Conservation (phyloP, 345 rosid genomes). For the Arabis hirsuta region DNA sequence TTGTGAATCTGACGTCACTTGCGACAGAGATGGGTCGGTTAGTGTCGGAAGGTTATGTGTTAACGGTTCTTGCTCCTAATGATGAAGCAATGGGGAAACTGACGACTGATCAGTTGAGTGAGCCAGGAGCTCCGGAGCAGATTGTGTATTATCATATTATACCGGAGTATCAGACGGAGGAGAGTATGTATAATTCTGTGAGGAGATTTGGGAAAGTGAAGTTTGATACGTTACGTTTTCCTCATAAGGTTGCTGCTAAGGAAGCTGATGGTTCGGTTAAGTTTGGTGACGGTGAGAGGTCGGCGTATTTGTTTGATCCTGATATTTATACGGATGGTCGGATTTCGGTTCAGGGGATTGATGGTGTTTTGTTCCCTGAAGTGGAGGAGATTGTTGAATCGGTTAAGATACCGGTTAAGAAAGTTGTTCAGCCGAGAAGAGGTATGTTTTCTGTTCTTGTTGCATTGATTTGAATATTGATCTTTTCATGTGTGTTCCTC, state of each 20-base stretch:
- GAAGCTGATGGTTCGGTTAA: conserved; percentile 98
- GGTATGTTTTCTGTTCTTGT: conserved; percentile 50
- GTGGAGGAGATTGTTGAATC: conserved; percentile 46
- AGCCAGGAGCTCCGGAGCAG: conserved; percentile 85
- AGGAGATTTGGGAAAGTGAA: conserved; percentile 68
- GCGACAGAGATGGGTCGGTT: conserved; percentile 79
- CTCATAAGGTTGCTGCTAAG: conserved; percentile 72
- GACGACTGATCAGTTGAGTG: conserved; percentile 74
- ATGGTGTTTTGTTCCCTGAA: conserved; percentile 65
- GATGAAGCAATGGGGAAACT: conserved; percentile 84
- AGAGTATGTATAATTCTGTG: conserved; percentile 81
- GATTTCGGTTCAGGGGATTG: conserved; percentile 81
- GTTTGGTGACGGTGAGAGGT: conserved; percentile 72
- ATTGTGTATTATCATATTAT: conserved; percentile 71
- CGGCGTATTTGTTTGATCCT: conserved; percentile 90
- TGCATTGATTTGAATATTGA: neutral
- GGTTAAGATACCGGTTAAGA: conserved; percentile 56
- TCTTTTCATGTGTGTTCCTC: neutral
- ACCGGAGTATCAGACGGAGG: conserved; percentile 86
- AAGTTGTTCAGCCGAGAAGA: conserved; percentile 73
- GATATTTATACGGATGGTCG: conserved; percentile 82
- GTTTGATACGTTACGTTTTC: conserved; percentile 69
- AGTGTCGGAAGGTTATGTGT: conserved; percentile 73
- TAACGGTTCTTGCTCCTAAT: conserved; percentile 76
- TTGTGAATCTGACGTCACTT: conserved; percentile 70